Percentiles rank a stretch among this genome's conserved stretches.
Conservation (phyloP, 164 flowering plant genomes). For the Echeveria elegans region DNA sequence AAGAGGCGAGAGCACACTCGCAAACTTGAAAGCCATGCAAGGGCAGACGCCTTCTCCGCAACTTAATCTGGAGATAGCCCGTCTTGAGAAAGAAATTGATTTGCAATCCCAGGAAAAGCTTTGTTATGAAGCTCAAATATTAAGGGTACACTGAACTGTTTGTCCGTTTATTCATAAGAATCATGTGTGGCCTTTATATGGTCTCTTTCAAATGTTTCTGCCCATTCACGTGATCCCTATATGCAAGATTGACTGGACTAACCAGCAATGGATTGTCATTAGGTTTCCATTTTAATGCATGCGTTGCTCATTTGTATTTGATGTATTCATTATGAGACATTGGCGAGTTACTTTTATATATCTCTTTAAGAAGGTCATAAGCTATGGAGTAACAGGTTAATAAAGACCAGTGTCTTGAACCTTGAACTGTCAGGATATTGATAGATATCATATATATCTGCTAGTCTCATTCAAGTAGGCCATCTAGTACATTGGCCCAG, state of each 20-base stretch:
- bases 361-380: no score
- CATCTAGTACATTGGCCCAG: no score
- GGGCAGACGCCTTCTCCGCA: constrained; percentile 63
- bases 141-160: constrained; percentile 43
- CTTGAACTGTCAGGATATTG: no score
- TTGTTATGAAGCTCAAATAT: constrained; percentile 89
- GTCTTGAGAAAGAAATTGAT: constrained; percentile 84
- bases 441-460: no score
- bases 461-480: no score
- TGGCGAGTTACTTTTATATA: no score
- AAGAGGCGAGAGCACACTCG: constrained; percentile 73
- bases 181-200: not conserved
- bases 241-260: not conserved
- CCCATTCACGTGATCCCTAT: not conserved
- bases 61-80: constrained; percentile 53
- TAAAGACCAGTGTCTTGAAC: no score
- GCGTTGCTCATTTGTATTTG: not conserved
- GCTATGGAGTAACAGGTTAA: no score
- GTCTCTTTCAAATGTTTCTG: not conserved
- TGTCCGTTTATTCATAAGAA: not conserved
- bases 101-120: constrained; percentile 71
- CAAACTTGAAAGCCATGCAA: constrained; percentile 57
- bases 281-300: not conserved
- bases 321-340: no score
- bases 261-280: not conserved